A percentile compares a stretch with the other conserved stretches of the same genome.
Conservation (phyloP, 2,329 filamentous ascomycete genomes). For the Didymella glomerata region DNA sequence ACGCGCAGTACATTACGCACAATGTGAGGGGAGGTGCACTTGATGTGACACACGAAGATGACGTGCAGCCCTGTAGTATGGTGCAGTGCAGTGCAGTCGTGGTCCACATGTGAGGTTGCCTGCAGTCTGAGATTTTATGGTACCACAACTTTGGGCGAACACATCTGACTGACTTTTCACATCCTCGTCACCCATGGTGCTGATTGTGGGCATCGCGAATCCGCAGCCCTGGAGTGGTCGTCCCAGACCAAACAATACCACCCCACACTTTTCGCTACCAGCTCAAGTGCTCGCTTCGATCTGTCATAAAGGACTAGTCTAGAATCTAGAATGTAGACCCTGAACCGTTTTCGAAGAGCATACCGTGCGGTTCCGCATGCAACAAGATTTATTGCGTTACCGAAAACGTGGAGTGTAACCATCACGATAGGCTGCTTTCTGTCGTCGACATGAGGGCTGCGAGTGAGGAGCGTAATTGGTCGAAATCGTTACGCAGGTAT, state of each 20-base stretch:
- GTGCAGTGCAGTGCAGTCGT: constrained; percentile 1
- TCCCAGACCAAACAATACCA: not conserved
- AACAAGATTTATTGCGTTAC: constrained; percentile 12
- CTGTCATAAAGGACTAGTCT: constrained; percentile 1
- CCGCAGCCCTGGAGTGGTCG: not conserved
- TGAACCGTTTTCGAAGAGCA: constrained; percentile 6
- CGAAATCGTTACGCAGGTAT: constrained; percentile 16
- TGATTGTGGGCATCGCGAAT: not conserved
- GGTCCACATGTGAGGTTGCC: constrained; percentile 8
- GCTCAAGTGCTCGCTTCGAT: not conserved
- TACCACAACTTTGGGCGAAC: constrained; percentile 5
- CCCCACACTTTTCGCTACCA: constrained; percentile 3
- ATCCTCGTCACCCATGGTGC: not conserved
- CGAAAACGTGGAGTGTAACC: constrained; percentile 11
- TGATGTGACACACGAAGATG: constrained; percentile 10
- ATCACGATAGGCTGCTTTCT: constrained; percentile 7
- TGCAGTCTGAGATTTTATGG: constrained; percentile 6
- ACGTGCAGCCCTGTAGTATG: constrained; percentile 11
- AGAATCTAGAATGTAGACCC: not conserved
- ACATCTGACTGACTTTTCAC: not conserved
- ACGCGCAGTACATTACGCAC: constrained; percentile 6
- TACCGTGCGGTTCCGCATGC: constrained; percentile 21
- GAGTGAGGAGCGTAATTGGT: constrained; percentile 13
- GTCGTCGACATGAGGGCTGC: constrained; percentile 17
- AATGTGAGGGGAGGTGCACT: constrained; percentile 4